Conservation (phyloP, 345 rosid species). For the Barbarea vulgaris region DNA sequence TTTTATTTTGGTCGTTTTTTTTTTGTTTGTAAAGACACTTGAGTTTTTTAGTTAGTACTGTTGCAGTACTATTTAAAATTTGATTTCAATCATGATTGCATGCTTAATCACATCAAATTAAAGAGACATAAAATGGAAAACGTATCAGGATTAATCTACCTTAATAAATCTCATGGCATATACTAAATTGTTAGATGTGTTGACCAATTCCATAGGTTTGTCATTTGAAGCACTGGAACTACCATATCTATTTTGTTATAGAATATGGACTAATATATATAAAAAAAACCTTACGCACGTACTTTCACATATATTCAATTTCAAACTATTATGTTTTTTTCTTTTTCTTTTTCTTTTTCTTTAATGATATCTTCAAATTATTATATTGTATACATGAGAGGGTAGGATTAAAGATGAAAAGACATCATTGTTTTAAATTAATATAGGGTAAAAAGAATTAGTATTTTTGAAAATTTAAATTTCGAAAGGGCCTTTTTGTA, state of each 20-base stretch:
- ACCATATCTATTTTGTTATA: background rate
- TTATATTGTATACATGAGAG: slow-evolving; percentile 9
- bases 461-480: slow-evolving; percentile 22
- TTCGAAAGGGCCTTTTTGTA: slow-evolving; percentile 33
- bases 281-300: background rate
- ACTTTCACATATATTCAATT: slow-evolving; percentile 7
- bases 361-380: background rate
- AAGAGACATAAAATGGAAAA: background rate
- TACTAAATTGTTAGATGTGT: slow-evolving; percentile 7
- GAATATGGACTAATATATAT: background rate
- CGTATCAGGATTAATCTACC: slow-evolving; percentile 6
- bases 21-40: background rate
- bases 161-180: background rate
- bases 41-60: slow-evolving; percentile 8
- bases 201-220: slow-evolving; percentile 24
- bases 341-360: too few relatives aligned
- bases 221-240: background rate
- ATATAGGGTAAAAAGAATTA: slow-evolving; percentile 22
- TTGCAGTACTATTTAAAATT: slow-evolving; percentile 3
- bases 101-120: slow-evolving; percentile 23
- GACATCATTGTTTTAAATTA: slow-evolving; percentile 36
- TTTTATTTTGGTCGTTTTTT: background rate
- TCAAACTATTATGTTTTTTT: background rate
- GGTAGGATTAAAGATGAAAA: slow-evolving; percentile 38
- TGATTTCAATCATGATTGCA: slow-evolving; percentile 26